A percentile compares a stretch with the other conserved stretches of the same genome.
Conservation (phyloP, 768 basidiomycete genomes). For the Naganishia onofrii region DNA sequence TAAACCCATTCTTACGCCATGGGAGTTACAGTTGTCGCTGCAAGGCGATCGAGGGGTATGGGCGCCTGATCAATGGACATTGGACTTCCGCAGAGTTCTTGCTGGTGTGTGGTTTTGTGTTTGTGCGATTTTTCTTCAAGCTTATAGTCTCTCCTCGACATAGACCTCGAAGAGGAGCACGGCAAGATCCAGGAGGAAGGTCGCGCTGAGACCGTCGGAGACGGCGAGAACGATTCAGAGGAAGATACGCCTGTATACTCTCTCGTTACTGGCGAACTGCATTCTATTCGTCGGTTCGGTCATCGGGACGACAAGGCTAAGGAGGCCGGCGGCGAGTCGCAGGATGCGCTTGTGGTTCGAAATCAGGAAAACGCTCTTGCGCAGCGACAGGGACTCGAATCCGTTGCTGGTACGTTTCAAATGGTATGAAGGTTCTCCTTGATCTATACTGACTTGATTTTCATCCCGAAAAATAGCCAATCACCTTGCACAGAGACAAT, state of each 20-base stretch:
- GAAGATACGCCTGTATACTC: constrained; percentile 78
- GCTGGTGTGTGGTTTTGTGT: constrained; percentile 37
- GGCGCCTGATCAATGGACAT: constrained; percentile 60
- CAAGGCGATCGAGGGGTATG: constrained; percentile 66
- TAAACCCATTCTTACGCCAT: constrained; percentile 88
- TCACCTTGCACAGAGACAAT: constrained; percentile 71
- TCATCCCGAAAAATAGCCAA: constrained; percentile 55
- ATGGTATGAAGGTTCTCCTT: not conserved
- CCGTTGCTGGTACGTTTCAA: constrained; percentile 64
- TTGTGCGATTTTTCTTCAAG: not conserved
- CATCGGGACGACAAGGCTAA: constrained; percentile 7
- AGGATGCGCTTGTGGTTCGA: constrained; percentile 25
- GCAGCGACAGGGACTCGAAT: constrained; percentile 56
- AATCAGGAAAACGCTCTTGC: constrained; percentile 12
- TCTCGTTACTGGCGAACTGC: constrained; percentile 77
- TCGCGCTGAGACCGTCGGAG: constrained; percentile 15
- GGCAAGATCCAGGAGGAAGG: constrained; percentile 18
- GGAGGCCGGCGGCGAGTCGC: constrained; percentile 7
- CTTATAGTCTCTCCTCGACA: not conserved
- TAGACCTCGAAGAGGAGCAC: constrained; percentile 23
- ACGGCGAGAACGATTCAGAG: constrained; percentile 57
- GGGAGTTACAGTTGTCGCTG: constrained; percentile 79
- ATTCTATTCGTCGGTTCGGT: constrained; percentile 55
- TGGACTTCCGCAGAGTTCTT: constrained; percentile 64
- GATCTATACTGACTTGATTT: constrained; percentile 11